Evolutionary conservation across 257 asterid species (phyloP), one percentile per base, ranked within the genome.

Genomic region (Rehmannia glutinosa): DNA sequence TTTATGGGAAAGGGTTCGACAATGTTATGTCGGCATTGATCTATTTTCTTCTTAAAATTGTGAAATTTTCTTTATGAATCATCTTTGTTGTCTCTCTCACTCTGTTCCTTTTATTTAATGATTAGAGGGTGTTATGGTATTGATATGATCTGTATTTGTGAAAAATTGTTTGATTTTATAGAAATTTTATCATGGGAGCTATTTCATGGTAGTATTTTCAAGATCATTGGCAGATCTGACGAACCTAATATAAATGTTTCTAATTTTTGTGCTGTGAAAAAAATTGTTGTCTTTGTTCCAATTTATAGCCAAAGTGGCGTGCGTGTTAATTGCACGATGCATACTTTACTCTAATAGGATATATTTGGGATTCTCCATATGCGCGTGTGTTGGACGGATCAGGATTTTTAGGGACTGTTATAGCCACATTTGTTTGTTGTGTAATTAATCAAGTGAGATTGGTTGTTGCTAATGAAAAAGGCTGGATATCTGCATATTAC

Each of bases 191-290:
- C 39, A 10, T 42, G 1, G 68, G 45, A 10, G 53, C 17, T 30
- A 10, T 25, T 69, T 38, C 60, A 20, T 19, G 21, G 16, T 47
- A 25, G 24, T 73, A 54, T 73, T 53, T 21, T 47, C 2, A 21
- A 16, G 42, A 45, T 21, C 56, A 19, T 11, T 4, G 24, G 67
- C 77, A 64, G 81, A 77, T 81, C 83, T 74, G 72, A 33, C 52
- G n/a, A 52, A 25, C 66, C 49, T 59, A 64, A 35, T 41, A 11
- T 42, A 2, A 56, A 56, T 25, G 42, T 52, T 70, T 0, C 5
- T 1, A 1, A 32, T 30, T 42, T 19, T 69, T 39, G 36, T 63
- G 42, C 12, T 56, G 25, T 1, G 12, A n/a, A 56, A 0, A 12
- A 15, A 41, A 28, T 21, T 32, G 6, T 16, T 59, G n/a, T 41